These are phyloP conservation scores for Skeletonema potamos DNA, from an alignment of 108 stramenopile species.

Conservation along the genomic window DNA sequence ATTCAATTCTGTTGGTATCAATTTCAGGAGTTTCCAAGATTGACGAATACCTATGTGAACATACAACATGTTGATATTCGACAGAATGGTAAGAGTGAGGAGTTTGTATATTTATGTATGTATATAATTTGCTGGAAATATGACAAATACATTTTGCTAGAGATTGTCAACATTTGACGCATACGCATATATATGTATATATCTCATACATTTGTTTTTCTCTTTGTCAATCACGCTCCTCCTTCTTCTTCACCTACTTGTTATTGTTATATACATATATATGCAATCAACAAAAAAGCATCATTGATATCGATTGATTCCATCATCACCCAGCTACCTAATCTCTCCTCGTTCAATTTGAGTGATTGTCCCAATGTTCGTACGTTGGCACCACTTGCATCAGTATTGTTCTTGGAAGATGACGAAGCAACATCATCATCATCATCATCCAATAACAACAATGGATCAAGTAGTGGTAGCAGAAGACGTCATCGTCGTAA, in stretches of 20 bases:
- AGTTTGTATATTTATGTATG: too few species aligned
- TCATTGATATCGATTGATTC: slow-evolving; percentile 38
- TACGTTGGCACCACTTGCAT: slow-evolving; percentile 29
- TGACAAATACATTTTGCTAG: too few species aligned
- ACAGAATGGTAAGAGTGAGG: slow-evolving; percentile 44
- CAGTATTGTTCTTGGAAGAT: background rate
- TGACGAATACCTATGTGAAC: slow-evolving; percentile 18
- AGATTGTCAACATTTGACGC: background rate
- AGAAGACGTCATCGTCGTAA: background rate
- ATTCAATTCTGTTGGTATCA: slow-evolving; percentile 41
- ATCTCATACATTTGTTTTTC: background rate
- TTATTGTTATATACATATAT: background rate
- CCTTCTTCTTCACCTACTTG: background rate
- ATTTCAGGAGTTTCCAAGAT: slow-evolving; percentile 21
- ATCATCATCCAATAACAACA: background rate
- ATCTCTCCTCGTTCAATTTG: slow-evolving; percentile 34
- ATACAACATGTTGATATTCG: slow-evolving; percentile 43
- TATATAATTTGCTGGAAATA: too few species aligned
- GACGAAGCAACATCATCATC: background rate
- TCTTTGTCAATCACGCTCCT: background rate
- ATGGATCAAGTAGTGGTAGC: background rate
- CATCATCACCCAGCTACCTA: slow-evolving; percentile 29
- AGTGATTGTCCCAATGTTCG: slow-evolving; percentile 42
- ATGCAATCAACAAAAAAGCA: slow-evolving; percentile 15
- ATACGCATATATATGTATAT: too few species aligned